Percentiles rank a stretch among this genome's conserved stretches.
phyloP scores from a whole-genome alignment of 2,329 filamentous ascomycete species.

The Penicillium janthinellum region DNA sequence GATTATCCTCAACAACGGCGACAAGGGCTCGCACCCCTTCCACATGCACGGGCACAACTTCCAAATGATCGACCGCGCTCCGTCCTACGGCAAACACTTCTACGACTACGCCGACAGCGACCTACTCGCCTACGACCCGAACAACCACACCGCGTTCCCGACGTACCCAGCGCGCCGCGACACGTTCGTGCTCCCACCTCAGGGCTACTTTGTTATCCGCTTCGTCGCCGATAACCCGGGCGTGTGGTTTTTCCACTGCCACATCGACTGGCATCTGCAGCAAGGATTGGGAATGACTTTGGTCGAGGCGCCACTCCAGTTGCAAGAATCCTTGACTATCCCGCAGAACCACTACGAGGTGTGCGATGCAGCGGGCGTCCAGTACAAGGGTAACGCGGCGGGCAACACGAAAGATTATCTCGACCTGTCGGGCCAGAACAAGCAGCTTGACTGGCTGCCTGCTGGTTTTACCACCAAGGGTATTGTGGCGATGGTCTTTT shows the following conservation, averaged over 20 bases:
- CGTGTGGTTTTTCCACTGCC: constrained; percentile 76
- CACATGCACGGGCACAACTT: constrained; percentile 64
- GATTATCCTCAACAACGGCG: constrained; percentile 48
- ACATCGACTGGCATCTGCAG: constrained; percentile 75
- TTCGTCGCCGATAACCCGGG: constrained; percentile 51
- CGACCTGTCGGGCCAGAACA: constrained; percentile 65
- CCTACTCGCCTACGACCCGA: constrained; percentile 28
- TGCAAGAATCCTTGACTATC: constrained; percentile 64
- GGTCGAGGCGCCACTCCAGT: constrained; percentile 61
- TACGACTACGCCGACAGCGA: constrained; percentile 52
- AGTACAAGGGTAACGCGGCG: constrained; percentile 70
- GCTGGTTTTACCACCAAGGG: constrained; percentile 71
- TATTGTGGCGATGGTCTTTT: constrained; percentile 74
- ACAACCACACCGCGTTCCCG: constrained; percentile 47
- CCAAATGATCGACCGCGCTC: constrained; percentile 64
- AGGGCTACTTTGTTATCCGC: constrained; percentile 66
- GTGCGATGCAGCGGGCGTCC: constrained; percentile 57
- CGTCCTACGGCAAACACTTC: constrained; percentile 57
- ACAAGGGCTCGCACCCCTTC: constrained; percentile 51
- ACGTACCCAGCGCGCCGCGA: constrained; percentile 67
- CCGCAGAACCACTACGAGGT: constrained; percentile 62
- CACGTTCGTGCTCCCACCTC: constrained; percentile 64
- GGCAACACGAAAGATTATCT: constrained; percentile 67
- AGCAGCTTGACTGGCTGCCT: constrained; percentile 59
- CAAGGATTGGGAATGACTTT: constrained; percentile 68